Conservation (phyloP, 1,139 yeast genomes). For the Yamadazyma diddensiae region DNA sequence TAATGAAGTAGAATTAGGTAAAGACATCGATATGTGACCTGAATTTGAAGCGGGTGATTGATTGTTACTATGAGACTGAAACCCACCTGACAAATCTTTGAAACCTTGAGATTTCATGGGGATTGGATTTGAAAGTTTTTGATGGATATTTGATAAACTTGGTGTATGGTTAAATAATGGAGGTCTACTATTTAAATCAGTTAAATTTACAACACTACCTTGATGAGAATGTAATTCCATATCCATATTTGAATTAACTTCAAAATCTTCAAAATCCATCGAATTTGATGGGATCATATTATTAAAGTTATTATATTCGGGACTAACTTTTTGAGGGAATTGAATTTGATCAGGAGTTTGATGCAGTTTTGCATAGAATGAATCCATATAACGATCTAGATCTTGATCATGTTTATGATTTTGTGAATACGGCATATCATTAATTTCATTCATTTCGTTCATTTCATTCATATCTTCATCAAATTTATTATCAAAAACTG, state of each 20-base stretch:
- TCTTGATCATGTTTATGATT: not conserved
- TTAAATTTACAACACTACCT: constrained; percentile 13
- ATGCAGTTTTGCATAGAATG: too few relatives aligned
- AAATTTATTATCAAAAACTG: too few relatives aligned
- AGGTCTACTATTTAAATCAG: constrained; percentile 8
- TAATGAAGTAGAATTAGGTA: constrained; percentile 11
- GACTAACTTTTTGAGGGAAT: too few relatives aligned
- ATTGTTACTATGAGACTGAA: not conserved
- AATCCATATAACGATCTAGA: not conserved
- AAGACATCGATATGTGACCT: constrained; percentile 5
- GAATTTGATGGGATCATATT: constrained; percentile 1
- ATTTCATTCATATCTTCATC: too few relatives aligned
- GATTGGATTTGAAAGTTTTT: constrained; percentile 1
- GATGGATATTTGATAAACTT: constrained; percentile 5
- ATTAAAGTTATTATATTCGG: too few relatives aligned
- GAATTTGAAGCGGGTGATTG: constrained; percentile 1
- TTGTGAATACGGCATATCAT: too few relatives aligned
- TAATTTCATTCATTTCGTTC: too few relatives aligned
- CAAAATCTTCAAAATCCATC: constrained; percentile 10
- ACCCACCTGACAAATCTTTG: too few relatives aligned
- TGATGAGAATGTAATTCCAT: constrained; percentile 13
- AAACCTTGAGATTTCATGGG: not conserved
- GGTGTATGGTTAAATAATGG: constrained; percentile 5
- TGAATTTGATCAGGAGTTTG: not conserved
- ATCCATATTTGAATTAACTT: constrained; percentile 7